phyloP scores from a whole-genome alignment of 2,329 filamentous ascomycete genomes.

The Sordariomycetes sp. region DNA sequence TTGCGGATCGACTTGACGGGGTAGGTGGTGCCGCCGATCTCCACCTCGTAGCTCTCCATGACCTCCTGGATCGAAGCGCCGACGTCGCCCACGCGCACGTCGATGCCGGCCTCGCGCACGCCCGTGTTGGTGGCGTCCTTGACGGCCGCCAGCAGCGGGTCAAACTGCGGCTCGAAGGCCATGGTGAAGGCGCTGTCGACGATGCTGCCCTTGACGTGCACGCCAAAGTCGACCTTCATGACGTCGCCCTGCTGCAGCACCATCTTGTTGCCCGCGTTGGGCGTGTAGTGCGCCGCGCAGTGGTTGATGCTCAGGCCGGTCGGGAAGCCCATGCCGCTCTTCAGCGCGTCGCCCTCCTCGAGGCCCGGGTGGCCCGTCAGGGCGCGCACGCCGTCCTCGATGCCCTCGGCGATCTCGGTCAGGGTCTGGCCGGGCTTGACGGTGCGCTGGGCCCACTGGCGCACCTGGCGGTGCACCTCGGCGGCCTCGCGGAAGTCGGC shows the following conservation, averaged over 20 bases:
- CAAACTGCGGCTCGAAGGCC: constrained; percentile 64
- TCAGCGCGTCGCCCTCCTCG: constrained; percentile 61
- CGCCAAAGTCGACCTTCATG: constrained; percentile 74
- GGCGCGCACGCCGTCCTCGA: constrained; percentile 64
- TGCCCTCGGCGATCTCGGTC: constrained; percentile 70
- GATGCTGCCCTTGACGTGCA: constrained; percentile 70
- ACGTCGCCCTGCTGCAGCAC: constrained; percentile 65
- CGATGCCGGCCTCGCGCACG: constrained; percentile 69
- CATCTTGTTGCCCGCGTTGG: constrained; percentile 70
- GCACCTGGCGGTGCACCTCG: constrained; percentile 67
- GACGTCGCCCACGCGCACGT: constrained; percentile 65
- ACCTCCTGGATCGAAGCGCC: constrained; percentile 62
- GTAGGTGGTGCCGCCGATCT: constrained; percentile 55
- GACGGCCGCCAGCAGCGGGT: constrained; percentile 63
- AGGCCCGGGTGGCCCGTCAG: constrained; percentile 62
- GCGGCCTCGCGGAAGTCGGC: constrained; percentile 66
- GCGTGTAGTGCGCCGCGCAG: constrained; percentile 69
- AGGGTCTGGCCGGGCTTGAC: constrained; percentile 67
- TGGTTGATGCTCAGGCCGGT: constrained; percentile 70
- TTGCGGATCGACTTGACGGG: constrained; percentile 64
- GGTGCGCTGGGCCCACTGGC: constrained; percentile 64
- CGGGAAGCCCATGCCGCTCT: constrained; percentile 69
- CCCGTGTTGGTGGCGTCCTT: constrained; percentile 76
- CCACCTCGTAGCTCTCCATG: constrained; percentile 69
- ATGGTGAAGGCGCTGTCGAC: constrained; percentile 76